These are phyloP conservation scores for Syzygium aqueum DNA, from an alignment of 345 rosid genomes.

Conservation along the genomic window DNA sequence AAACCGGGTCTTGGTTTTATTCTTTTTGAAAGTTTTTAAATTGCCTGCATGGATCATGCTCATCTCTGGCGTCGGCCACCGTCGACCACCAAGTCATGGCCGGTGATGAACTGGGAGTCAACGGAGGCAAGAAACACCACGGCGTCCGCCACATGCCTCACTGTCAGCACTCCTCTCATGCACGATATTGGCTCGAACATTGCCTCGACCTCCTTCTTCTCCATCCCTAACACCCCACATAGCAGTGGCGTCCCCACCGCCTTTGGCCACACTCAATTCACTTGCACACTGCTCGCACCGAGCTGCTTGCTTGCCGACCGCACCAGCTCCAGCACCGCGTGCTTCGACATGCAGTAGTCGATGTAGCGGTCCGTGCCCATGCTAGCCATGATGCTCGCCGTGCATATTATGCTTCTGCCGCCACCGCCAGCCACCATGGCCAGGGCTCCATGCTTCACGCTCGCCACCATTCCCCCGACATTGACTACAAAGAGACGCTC, in stretches of 20 bases:
- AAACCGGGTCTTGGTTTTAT: no score
- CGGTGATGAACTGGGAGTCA: conserved; percentile 12
- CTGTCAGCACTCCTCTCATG: conserved; percentile 6
- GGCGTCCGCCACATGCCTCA: conserved; percentile 11
- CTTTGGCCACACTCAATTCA: conserved; percentile 11
- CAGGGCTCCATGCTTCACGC: conserved; percentile 16
- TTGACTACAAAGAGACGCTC: conserved; percentile 9
- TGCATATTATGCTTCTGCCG: conserved; percentile 13
- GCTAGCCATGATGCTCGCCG: neutral
- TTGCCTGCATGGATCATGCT: no score
- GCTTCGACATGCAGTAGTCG: conserved; percentile 18
- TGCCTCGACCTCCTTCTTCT: conserved; percentile 3
- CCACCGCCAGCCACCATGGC: conserved; percentile 10
- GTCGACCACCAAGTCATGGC: conserved; percentile 7
- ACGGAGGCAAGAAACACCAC: conserved; percentile 16
- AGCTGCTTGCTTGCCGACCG: conserved; percentile 11
- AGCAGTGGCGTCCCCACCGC: conserved; percentile 3
- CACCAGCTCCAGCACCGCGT: conserved; percentile 14
- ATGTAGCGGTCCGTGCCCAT: neutral
- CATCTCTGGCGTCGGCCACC: no score
- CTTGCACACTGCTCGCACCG: conserved; percentile 2
- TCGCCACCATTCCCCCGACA: neutral
- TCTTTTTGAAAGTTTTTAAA: no score
- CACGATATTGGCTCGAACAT: neutral
- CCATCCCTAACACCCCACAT: neutral